A percentile compares a stretch with the other conserved stretches of the same genome.
phyloP scores from a whole-genome alignment of 352 stramenopile species.

The Pythium coloratum region DNA sequence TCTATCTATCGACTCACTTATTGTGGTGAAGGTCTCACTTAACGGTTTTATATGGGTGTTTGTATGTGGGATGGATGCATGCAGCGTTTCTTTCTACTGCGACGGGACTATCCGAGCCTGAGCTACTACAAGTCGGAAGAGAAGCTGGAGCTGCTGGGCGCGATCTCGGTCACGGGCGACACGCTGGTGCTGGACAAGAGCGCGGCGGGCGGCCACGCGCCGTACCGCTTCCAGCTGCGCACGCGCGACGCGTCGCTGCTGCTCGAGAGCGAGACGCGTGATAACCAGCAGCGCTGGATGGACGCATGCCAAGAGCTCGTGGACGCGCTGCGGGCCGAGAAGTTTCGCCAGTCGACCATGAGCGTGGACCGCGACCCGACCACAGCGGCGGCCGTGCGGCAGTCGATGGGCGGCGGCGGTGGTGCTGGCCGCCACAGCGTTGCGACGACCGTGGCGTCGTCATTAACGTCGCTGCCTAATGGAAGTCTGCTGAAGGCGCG shows the following conservation, averaged over 20 bases:
- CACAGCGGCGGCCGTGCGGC: slow-evolving; percentile 5
- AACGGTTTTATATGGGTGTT: background rate
- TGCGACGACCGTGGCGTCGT: slow-evolving; percentile 10
- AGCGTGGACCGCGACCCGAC: slow-evolving; percentile 25
- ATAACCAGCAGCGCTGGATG: slow-evolving; percentile 71
- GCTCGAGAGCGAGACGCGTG: slow-evolving; percentile 63
- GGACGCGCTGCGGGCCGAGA: slow-evolving; percentile 60
- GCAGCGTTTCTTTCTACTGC: slow-evolving; percentile 78
- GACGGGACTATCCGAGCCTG: slow-evolving; percentile 68
- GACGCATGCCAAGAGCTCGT: slow-evolving; percentile 67
- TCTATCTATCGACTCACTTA: too few species aligned
- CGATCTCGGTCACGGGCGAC: slow-evolving; percentile 68
- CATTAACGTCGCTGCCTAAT: slow-evolving; percentile 1
- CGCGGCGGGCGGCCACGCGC: slow-evolving; percentile 40
- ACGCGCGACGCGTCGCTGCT: slow-evolving; percentile 54
- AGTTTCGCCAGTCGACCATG: slow-evolving; percentile 49
- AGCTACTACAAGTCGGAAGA: slow-evolving; percentile 86
- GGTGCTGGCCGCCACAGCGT: slow-evolving; percentile 1
- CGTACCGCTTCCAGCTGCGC: slow-evolving; percentile 72
- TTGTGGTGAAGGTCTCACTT: background rate
- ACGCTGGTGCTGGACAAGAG: slow-evolving; percentile 77
- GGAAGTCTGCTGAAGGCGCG: background rate
- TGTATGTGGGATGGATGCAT: background rate
- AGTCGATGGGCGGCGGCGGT: background rate
- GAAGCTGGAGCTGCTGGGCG: slow-evolving; percentile 74